A percentile compares a stretch with the other conserved stretches of the same genome.
Conservation (phyloP, 257 asterid species). For the Pogostemon cablin region DNA sequence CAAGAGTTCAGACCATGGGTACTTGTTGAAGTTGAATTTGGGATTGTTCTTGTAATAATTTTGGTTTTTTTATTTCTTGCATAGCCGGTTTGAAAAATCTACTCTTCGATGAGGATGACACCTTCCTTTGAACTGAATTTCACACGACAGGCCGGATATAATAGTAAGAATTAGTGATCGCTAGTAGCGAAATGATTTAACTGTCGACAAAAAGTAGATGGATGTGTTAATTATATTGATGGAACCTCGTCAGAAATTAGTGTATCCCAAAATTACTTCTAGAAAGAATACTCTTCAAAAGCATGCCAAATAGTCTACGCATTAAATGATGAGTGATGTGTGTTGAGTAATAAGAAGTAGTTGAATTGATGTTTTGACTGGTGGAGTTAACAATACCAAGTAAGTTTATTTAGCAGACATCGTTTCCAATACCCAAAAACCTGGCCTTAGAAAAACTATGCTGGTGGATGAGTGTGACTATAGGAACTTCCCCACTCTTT, state of each 20-base stretch:
- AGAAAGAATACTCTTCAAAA: conserved; percentile 40
- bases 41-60: conserved; percentile 45
- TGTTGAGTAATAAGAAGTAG: no score
- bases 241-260: conserved; percentile 48
- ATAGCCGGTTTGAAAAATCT: no score
- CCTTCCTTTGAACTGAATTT: no score
- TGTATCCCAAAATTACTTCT: conserved; percentile 49
- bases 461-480: conserved; percentile 48
- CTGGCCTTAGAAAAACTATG: conserved; percentile 56
- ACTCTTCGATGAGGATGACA: no score
- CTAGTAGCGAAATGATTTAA: no score
- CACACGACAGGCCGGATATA: conserved; percentile 17
- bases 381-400: conserved; percentile 39
- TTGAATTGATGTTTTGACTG: no score
- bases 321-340: neutral
- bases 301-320: no score
- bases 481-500: conserved; percentile 18
- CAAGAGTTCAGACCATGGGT: conserved; percentile 52
- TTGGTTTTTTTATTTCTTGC: no score
- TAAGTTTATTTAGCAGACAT: conserved; percentile 40
- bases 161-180: neutral
- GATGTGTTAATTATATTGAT: conserved; percentile 20
- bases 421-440: conserved; percentile 52
- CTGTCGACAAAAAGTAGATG: no score
- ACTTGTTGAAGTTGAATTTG: conserved; percentile 51